A percentile compares a stretch with the other conserved stretches of the same genome.
phyloP scores from a whole-genome alignment of 2,329 filamentous ascomycete genomes.

The Fusarium lateritium region DNA sequence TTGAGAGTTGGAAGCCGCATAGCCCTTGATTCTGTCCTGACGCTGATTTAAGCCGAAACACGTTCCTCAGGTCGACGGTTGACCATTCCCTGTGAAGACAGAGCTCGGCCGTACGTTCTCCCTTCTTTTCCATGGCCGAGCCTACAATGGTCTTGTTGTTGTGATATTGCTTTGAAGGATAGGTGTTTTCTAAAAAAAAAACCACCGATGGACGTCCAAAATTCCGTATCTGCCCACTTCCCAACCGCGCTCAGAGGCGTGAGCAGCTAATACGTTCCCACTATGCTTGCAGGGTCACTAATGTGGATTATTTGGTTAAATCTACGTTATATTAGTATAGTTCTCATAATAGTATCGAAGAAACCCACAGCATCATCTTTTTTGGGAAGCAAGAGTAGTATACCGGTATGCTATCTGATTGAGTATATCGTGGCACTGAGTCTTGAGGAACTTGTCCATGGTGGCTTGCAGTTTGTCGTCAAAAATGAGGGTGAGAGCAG shows the following conservation, averaged over 20 bases:
- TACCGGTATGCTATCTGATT: slow-evolving; percentile 18
- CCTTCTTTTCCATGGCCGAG: too few relatives aligned
- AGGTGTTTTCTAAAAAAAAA: background rate
- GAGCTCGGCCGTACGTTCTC: too few relatives aligned
- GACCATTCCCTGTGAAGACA: too few relatives aligned
- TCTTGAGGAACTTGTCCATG: slow-evolving; percentile 9
- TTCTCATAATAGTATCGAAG: background rate
- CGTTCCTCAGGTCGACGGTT: too few relatives aligned
- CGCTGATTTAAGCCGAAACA: too few relatives aligned
- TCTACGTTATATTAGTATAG: background rate
- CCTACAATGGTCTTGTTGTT: too few relatives aligned
- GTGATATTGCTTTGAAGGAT: background rate
- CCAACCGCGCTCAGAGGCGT: background rate
- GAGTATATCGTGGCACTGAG: background rate
- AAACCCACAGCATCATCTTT: background rate
- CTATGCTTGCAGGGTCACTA: background rate
- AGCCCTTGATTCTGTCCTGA: too few relatives aligned
- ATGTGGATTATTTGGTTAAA: background rate
- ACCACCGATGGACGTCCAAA: background rate
- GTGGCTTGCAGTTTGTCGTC: background rate
- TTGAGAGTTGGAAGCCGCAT: too few relatives aligned
- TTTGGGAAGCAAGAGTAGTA: background rate
- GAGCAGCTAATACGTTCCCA: background rate
- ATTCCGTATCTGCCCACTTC: background rate
- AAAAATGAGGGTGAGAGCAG: slow-evolving; percentile 14